Conservation (phyloP, 2,329 filamentous ascomycete species). For the Didymella exigua region DNA sequence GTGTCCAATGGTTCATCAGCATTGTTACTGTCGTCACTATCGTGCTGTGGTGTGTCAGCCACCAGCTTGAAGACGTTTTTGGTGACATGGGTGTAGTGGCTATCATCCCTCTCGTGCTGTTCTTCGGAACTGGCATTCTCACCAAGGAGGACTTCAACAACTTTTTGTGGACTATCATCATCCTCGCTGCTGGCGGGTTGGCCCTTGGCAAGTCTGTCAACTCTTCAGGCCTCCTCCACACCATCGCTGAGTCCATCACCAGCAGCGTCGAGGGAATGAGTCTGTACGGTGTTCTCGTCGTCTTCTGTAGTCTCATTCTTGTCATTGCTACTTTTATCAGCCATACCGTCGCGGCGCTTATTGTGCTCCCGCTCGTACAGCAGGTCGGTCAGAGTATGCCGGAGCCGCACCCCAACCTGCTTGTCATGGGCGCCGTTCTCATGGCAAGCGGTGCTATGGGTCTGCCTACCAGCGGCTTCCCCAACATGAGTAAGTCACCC, state of each 20-base stretch:
- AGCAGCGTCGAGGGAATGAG: slow-evolving; percentile 75
- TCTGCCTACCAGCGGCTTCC: slow-evolving; percentile 92
- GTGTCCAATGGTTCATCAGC: slow-evolving; percentile 91
- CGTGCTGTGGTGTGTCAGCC: slow-evolving; percentile 86
- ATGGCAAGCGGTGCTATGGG: slow-evolving; percentile 99
- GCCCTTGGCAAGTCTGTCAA: slow-evolving; percentile 93
- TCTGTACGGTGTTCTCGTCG: slow-evolving; percentile 82
- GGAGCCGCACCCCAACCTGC: slow-evolving; percentile 87
- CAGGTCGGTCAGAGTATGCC: slow-evolving; percentile 83
- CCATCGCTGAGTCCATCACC: slow-evolving; percentile 80
- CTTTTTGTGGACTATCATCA: slow-evolving; percentile 99
- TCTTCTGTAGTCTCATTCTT: slow-evolving; percentile 82
- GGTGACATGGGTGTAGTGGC: slow-evolving; percentile 99
- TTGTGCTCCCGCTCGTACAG: slow-evolving; percentile 87
- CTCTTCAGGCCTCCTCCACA: slow-evolving; percentile 88
- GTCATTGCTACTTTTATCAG: slow-evolving; percentile 97
- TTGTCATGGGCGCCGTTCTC: slow-evolving; percentile 92
- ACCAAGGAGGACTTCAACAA: slow-evolving; percentile 99
- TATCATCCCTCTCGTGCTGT: slow-evolving; percentile 92
- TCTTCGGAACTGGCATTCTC: slow-evolving; percentile 94
- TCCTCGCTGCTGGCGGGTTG: slow-evolving; percentile 90
- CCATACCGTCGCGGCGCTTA: slow-evolving; percentile 94
- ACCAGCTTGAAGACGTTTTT: slow-evolving; percentile 84
- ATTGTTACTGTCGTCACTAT: slow-evolving; percentile 84
- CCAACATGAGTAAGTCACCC: slow-evolving; percentile 91